Conservation (phyloP, 1,139 yeast species). For the Taphrina betulina region DNA sequence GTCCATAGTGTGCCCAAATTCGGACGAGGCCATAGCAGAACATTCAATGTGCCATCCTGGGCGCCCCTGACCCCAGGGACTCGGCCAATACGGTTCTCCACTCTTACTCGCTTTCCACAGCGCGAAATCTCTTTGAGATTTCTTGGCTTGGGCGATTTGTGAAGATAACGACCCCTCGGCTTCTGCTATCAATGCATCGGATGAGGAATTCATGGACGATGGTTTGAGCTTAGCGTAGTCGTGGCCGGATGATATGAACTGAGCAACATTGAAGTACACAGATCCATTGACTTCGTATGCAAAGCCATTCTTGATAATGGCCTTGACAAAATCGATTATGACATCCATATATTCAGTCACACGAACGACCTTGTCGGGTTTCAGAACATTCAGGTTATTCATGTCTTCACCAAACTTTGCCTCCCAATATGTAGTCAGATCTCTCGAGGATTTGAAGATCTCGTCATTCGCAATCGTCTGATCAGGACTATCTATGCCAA, state of each 20-base stretch:
- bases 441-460: constrained; percentile 57
- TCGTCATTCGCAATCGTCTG: constrained; percentile 85
- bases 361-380: constrained; percentile 83
- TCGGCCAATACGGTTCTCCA: constrained; percentile 95
- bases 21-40: constrained; percentile 96
- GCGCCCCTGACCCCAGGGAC: constrained; percentile 96
- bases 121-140: constrained; percentile 83
- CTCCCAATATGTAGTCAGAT: constrained; percentile 89
- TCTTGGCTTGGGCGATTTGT: constrained; percentile 50
- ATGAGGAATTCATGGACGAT: constrained; percentile 77
- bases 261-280: constrained; percentile 87
- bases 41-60: constrained; percentile 99
- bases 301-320: constrained; percentile 72
- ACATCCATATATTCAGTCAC: constrained; percentile 98
- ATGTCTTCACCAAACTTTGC: constrained; percentile 78
- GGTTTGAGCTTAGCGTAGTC: constrained; percentile 93
- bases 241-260: constrained; percentile 75
- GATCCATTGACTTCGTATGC: constrained; percentile 82
- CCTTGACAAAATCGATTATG: constrained; percentile 72
- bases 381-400: constrained; percentile 76
- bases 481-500: constrained; percentile 63
- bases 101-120: constrained; percentile 95
- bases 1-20: constrained; percentile 79
- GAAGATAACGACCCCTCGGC: constrained; percentile 77
- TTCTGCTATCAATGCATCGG: constrained; percentile 78